These are phyloP conservation scores for Sorghum bicolor DNA, from an alignment of 176 grass and related monocot genomes.

Conservation along the genomic window DNA sequence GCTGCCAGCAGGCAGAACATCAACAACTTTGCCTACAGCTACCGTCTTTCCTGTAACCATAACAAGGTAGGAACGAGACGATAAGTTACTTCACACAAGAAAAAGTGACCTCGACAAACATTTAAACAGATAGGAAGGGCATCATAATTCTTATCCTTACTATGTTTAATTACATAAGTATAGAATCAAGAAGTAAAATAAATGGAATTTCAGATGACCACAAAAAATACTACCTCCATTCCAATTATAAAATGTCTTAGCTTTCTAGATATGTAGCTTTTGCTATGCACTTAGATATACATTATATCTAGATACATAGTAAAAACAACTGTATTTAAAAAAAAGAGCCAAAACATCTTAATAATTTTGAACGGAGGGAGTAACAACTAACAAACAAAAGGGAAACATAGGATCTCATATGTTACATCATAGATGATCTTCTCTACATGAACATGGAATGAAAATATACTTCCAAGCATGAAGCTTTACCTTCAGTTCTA, in stretches of 20 bases:
- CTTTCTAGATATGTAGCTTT: background rate
- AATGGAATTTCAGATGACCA: background rate
- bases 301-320: background rate
- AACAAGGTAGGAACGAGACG: background rate
- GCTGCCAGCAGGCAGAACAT: conserved; percentile 48
- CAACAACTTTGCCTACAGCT: conserved; percentile 90
- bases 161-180: background rate
- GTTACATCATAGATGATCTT: background rate
- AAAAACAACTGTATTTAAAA: background rate
- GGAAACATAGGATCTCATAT: background rate
- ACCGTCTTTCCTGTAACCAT: conserved; percentile 79
- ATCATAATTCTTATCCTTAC: background rate
- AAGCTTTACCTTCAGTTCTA: conserved; percentile 76
- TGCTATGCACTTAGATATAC: background rate
- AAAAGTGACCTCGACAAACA: background rate
- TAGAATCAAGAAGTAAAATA: background rate
- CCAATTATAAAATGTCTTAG: background rate
- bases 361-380: background rate
- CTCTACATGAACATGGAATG: background rate
- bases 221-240: background rate
- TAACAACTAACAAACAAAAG: background rate
- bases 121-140: background rate
- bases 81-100: background rate
- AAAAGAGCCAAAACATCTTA: background rate
- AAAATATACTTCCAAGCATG: conserved; percentile 2